A percentile compares a stretch with the other conserved stretches of the same genome.
phyloP scores from a whole-genome alignment of 805 yeast species.

The Teunomyces cretensis region DNA sequence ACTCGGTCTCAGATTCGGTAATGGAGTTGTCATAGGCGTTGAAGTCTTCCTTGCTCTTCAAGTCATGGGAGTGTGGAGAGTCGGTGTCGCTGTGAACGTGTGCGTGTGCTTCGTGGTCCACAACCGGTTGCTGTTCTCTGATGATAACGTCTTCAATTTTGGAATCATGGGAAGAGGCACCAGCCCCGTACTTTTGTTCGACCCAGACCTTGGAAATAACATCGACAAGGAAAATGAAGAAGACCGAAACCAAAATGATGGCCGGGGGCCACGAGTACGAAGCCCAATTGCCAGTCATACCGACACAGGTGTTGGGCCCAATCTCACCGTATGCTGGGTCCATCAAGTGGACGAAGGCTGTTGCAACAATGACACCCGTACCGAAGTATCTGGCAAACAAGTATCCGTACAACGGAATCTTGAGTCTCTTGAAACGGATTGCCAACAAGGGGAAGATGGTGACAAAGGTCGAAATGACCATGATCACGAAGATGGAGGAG shows the following conservation, averaged over 20 bases:
- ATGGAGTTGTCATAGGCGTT: not conserved
- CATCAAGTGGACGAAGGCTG: conserved; percentile 32
- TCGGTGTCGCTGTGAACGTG: not conserved
- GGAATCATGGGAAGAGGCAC: conserved; percentile 12
- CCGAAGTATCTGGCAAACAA: conserved; percentile 18
- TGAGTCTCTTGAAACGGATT: not conserved
- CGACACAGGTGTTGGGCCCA: conserved; percentile 51
- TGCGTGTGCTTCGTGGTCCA: conserved; percentile 14
- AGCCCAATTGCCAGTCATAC: conserved; percentile 49
- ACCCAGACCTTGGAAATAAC: conserved; percentile 46
- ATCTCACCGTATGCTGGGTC: conserved; percentile 9
- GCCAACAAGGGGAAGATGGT: conserved; percentile 60
- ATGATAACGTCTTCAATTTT: not conserved
- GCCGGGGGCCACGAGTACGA: conserved; percentile 57
- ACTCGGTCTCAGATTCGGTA: not conserved
- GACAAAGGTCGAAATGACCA: conserved; percentile 52
- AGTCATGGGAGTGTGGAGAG: not conserved
- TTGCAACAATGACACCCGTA: conserved; percentile 31
- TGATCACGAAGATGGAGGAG: conserved; percentile 60
- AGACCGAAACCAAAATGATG: conserved; percentile 49
- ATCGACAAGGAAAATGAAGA: conserved; percentile 50
- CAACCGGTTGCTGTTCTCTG: not conserved
- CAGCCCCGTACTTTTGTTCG: conserved; percentile 17
- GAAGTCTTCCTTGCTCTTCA: not conserved
- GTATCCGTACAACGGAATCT: not conserved